Evolutionary conservation across 1,139 yeast genomes (phyloP).

Genomic region (Kodamaea plutei): DNA sequence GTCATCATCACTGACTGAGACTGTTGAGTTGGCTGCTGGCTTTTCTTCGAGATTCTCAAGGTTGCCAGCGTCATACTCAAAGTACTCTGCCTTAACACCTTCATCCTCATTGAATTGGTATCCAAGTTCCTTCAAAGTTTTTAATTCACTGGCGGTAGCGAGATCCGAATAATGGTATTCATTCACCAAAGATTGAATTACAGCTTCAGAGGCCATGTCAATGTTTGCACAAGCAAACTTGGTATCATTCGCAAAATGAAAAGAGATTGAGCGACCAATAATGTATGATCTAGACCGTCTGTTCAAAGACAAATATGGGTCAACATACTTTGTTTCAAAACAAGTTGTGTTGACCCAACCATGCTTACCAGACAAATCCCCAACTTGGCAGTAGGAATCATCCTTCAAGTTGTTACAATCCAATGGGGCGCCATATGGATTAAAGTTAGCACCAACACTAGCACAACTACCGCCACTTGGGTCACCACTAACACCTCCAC

Average conservation of each 20-base stretch:
- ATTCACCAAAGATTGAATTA: slow-evolving; percentile 23
- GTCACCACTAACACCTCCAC: neutral
- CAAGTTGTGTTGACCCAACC: slow-evolving; percentile 56
- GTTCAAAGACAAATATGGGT: slow-evolving; percentile 52
- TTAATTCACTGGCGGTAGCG: slow-evolving; percentile 1
- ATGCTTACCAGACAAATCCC: slow-evolving; percentile 63
- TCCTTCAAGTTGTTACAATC: slow-evolving; percentile 42
- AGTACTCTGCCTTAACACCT: slow-evolving; percentile 15
- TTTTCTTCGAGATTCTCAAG: neutral
- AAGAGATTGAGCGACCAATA: slow-evolving; percentile 49
- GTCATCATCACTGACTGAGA: slow-evolving; percentile 1
- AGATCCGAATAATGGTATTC: slow-evolving; percentile 17
- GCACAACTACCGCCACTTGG: slow-evolving; percentile 45
- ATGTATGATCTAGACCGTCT: slow-evolving; percentile 44
- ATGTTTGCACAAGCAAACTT: slow-evolving; percentile 60
- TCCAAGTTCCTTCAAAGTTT: neutral
- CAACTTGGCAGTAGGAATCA: slow-evolving; percentile 54
- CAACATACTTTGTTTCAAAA: slow-evolving; percentile 49
- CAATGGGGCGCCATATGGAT: slow-evolving; percentile 47
- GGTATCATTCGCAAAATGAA: slow-evolving; percentile 47
- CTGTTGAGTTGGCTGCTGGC: slow-evolving; percentile 1
- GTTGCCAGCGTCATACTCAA: slow-evolving; percentile 9
- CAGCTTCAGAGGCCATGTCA: slow-evolving; percentile 25
- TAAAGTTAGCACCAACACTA: slow-evolving; percentile 47
- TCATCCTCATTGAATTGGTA: slow-evolving; percentile 13